Evolutionary conservation across 768 basidiomycete genomes (phyloP), one percentile per base, ranked within the genome.

Genomic region (Panus rudis): DNA sequence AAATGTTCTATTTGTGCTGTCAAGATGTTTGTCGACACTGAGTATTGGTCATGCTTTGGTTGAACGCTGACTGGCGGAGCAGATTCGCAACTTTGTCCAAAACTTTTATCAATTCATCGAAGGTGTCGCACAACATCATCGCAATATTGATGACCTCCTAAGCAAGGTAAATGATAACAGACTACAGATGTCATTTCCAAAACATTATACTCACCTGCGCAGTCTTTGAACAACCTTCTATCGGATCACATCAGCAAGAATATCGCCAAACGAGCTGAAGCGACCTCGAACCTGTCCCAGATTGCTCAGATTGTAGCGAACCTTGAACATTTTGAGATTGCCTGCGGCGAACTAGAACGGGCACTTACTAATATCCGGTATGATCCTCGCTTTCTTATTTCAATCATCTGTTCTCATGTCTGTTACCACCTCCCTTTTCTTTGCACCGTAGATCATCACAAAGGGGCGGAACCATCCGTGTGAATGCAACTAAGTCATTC

Each of bases 101-200:
- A 91, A 90, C 53, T 98, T 96, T 67, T 94, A 97, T 59, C 83
- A 90, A 19, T 99, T 98, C 61, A 81, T 93, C 0, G 96, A 99
- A 53, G 94, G 94, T 7, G 87, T 96, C 4, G 81, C 86, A 2
- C 89, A 93, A 57, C 86, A 91, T 45, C 87, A 92, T 60, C 76
- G 84, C 32, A 86, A 93, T 57, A 88, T 93, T 24, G 93, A 98
- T 54, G 91, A 92, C 42, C 71, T 97, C 7, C 63, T 99, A 39
- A 84, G 83, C 65, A 92, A 84, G 73, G 94, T 92, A 55, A 41
- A 31, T n/a, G 13, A 13, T 46, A 11, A 22, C 16, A n/a, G 19
- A n/a, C n/a, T n/a, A n/a, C n/a, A n/a, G n/a, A n/a, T n/a, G n/a
- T n/a, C n/a, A n/a, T n/a, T n/a, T 39, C 4, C 7, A 4, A 16